phyloP scores from a whole-genome alignment of 2,329 filamentous ascomycete species.

The Sporothrix inflata region DNA sequence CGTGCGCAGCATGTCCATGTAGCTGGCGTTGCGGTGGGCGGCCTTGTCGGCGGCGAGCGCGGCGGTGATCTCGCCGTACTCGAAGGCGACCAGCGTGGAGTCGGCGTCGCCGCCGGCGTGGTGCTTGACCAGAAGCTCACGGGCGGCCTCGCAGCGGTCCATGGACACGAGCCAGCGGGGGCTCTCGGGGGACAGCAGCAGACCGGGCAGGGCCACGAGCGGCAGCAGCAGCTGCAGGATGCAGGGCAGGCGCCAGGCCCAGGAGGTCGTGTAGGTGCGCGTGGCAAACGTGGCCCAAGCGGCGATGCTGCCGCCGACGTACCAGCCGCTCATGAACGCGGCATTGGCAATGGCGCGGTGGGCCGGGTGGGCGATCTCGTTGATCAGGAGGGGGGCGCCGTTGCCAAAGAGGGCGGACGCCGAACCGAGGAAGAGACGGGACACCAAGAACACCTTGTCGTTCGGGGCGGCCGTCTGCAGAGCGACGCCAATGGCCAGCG shows the following conservation, averaged over 20 bases:
- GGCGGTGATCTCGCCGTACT: conserved; percentile 38
- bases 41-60: conserved; percentile 11
- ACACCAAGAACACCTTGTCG: neutral
- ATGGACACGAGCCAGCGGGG: conserved; percentile 31
- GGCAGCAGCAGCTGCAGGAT: conserved; percentile 53
- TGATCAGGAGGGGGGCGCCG: conserved; percentile 28
- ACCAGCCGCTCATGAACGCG: conserved; percentile 36
- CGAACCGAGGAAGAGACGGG: neutral
- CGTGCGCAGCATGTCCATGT: conserved; percentile 44
- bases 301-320: conserved; percentile 39
- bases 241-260: conserved; percentile 62
- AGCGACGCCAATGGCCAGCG: conserved; percentile 39
- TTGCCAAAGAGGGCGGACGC: neutral
- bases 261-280: conserved; percentile 44
- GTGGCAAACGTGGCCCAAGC: conserved; percentile 40
- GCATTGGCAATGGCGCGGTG: conserved; percentile 30
- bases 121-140: conserved; percentile 41
- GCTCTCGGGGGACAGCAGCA: conserved; percentile 3
- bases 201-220: conserved; percentile 28
- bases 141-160: conserved; percentile 35
- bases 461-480: conserved; percentile 40
- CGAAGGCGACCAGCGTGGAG: conserved; percentile 57
- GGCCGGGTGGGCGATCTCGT: conserved; percentile 32
- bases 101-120: conserved; percentile 33
- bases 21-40: conserved; percentile 37